Conservation (phyloP, 148 eudicot species). For the Chenopodium berlandieri region DNA sequence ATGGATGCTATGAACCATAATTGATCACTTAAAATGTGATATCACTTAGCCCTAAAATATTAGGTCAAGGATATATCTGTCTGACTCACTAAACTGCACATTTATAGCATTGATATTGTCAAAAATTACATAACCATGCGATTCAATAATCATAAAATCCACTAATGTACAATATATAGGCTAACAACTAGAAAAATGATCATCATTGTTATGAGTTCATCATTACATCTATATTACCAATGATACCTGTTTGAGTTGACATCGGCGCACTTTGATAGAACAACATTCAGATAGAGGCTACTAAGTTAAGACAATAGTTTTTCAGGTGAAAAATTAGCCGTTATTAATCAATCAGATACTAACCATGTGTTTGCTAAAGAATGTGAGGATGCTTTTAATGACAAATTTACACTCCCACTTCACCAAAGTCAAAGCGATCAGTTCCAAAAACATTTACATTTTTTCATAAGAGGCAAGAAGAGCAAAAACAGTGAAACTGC, state of each 20-base stretch:
- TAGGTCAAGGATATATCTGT: not conserved
- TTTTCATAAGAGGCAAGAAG: no score
- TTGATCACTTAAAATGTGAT: not conserved
- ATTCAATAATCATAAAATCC: not conserved
- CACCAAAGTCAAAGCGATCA: no score
- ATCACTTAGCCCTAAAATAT: not conserved
- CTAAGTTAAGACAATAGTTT: no score
- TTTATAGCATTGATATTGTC: not conserved
- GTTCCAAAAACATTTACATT: no score
- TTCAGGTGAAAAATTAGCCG: no score
- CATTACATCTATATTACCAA: not conserved
- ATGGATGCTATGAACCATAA: not conserved
- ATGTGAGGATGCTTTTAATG: no score
- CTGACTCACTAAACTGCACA: not conserved
- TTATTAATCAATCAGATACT: no score
- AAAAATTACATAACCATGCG: not conserved
- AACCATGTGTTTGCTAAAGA: no score
- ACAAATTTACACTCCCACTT: no score
- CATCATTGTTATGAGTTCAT: no score
- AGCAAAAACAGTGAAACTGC: no score
- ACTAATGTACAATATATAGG: not conserved
- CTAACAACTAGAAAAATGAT: not conserved
- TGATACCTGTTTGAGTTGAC: slow-evolving; percentile 85
- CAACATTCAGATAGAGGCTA: slow-evolving; percentile 51
- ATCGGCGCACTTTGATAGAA: slow-evolving; percentile 80